These are phyloP conservation scores for Heliocybe sulcata DNA, from an alignment of 1,284 basidiomycete species.

Conservation along the genomic window DNA sequence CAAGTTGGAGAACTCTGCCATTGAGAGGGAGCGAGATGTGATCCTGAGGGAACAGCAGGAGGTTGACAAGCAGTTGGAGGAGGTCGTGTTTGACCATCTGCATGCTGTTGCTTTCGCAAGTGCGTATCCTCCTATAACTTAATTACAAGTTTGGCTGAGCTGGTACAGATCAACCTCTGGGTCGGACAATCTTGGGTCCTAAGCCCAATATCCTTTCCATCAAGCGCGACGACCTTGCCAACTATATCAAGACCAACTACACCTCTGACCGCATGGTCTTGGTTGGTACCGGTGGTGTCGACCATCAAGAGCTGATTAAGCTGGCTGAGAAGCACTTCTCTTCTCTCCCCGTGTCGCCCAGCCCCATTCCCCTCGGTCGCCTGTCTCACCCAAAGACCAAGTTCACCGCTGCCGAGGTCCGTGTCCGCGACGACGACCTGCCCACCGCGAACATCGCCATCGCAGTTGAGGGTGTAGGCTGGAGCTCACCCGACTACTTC, in stretches of 20 bases:
- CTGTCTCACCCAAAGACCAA: conserved; percentile 68
- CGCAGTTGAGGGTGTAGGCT: conserved; percentile 96
- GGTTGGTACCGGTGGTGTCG: conserved; percentile 93
- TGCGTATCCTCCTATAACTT: conserved; percentile 27
- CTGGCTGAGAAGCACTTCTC: conserved; percentile 95
- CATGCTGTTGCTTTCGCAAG: conserved; percentile 96
- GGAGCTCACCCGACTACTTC: conserved; percentile 98
- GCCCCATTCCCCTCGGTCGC: conserved; percentile 86
- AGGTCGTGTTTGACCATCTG: conserved; percentile 98
- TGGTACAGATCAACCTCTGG: conserved; percentile 80
- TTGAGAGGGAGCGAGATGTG: conserved; percentile 96
- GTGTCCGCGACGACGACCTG: conserved; percentile 89
- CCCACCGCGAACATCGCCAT: conserved; percentile 92
- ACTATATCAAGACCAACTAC: conserved; percentile 98
- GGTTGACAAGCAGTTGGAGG: conserved; percentile 97
- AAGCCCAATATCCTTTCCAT: conserved; percentile 97
- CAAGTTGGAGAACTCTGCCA: conserved; percentile 83
- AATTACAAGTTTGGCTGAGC: conserved; percentile 8
- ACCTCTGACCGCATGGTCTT: conserved; percentile 98
- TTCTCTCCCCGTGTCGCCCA: conserved; percentile 79
- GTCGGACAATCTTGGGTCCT: conserved; percentile 96
- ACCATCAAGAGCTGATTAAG: conserved; percentile 90
- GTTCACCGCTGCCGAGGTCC: conserved; percentile 95
- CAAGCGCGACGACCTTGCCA: conserved; percentile 82
- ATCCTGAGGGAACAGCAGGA: conserved; percentile 98